Evolutionary conservation across 2,329 filamentous ascomycete genomes (phyloP), one percentile per base, ranked within the genome.

Genomic region (Colletotrichum sp.): DNA sequence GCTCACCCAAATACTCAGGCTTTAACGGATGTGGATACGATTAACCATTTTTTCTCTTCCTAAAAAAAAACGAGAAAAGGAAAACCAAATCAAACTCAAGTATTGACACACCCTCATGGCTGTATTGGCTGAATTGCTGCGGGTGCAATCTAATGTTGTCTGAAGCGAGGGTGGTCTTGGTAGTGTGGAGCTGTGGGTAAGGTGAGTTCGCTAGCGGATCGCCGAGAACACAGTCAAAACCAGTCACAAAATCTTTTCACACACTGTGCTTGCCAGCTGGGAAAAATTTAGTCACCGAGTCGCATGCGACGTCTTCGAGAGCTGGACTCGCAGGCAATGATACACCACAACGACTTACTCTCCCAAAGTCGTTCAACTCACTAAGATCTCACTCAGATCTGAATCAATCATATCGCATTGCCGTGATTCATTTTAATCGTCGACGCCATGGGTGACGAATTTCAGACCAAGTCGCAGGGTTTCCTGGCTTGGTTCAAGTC

Each of bases 401-500:
- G n/a, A 21, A 24, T 2, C 38, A 47, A n/a, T 21, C 3, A 3
- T 24, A 13, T 8, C 43, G 21, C 11, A 51, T 51, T 21, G 11
- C n/a, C 11, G 43, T 21, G 11, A 51, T 8, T 51, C 2, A 8
- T 2, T 51, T 21, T 13, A 16, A 1, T 18, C 11, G 18, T 5
- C 13, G 8, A 36, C 66, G 47, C 21, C 16, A 84, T 84, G 83
- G 59, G 16, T 29, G 72, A 78, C 16, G 80, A 82, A 18, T 91
- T 90, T 69, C 78, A 86, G 11, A 75, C 80, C 38, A 83, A 81
- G 64, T 88, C 88, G 1, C 78, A 82, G 36, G 81, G 78, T 3
- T 91, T 91, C 76, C 76, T 90, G 34, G 76, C 80, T 18, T 92
- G 90, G 90, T 91, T 91, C 81, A 86, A 83, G 69, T 78, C 83